Evolutionary conservation across 306 rosid genomes (phyloP).

Genomic region (Cucurbita ficifolia): DNA sequence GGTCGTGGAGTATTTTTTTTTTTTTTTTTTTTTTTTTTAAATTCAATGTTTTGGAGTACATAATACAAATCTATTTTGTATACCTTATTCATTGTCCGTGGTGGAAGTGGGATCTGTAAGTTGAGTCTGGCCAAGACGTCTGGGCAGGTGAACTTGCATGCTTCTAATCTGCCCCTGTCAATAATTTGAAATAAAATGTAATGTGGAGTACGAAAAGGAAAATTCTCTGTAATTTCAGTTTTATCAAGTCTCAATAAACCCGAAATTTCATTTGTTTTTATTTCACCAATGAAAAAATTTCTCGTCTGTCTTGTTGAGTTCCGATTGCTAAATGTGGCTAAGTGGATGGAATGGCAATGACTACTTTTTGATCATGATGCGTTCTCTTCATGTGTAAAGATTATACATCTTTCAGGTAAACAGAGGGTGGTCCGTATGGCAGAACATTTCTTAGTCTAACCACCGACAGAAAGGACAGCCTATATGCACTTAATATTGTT

Average conservation of each 20-base stretch:
- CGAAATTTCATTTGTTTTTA: neutral
- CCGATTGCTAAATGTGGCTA: neutral
- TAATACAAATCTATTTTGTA: conserved; percentile 3
- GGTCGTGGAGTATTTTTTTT: neutral
- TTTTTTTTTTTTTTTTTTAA: neutral
- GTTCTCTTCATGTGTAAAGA: neutral
- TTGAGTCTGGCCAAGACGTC: neutral
- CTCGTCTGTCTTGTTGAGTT: neutral
- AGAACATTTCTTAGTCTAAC: neutral
- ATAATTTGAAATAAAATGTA: conserved; percentile 1
- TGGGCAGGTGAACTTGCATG: neutral
- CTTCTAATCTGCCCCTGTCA: neutral
- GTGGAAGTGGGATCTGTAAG: neutral
- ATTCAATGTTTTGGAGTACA: neutral
- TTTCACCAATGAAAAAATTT: neutral
- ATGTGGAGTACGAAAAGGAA: neutral
- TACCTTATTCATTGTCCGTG: conserved; percentile 7
- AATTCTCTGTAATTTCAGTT: neutral
- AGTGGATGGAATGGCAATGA: neutral
- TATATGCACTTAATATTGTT: neutral
- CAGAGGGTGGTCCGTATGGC: neutral
- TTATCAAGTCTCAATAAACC: neutral
- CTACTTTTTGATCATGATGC: neutral
- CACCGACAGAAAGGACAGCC: neutral
- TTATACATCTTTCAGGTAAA: neutral